Base-by-base conservation (phyloP, 2,329 filamentous ascomycete species). In the Lomentospora prolificans region DNA sequence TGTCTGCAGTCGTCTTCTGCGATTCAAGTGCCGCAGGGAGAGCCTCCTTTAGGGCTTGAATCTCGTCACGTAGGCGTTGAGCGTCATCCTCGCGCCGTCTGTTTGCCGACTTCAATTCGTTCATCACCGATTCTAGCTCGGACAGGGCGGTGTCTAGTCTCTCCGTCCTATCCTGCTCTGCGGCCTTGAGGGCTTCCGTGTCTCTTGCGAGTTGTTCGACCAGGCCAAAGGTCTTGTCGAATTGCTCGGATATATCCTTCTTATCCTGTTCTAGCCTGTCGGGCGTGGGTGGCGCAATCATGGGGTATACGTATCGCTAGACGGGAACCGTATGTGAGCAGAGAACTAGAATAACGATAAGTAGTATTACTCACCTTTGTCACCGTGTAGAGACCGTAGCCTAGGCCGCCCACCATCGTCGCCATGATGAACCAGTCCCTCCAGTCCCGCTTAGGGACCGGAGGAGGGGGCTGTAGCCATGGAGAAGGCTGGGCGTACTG, bases 361-460 rank as follows among this genome's bases (percentile, higher is more conserved):
- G 6, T 6, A 17, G 9, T 14, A 36, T 17, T 22, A 28, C 67
- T 36, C 74, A 90, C 87, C 81, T 95, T 95, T 58, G 90, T 89
- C 14, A 96, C 80, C 61, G 86, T 82, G 67, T 94, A 99, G 22
- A 96, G 72, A 0, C 91, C 92, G 65, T 96, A 97, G 39, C 90
- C 81, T 19, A 96, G 85, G 51, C 91, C 90, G 57, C 90, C 87
- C 60, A 95, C 86, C 10, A 97, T 89, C 0, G 94, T 99, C 6
- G 94, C 94, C 90, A 97, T 96, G 70, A 99, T 97, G 72, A 99
- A 99, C 88, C 90, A 97, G 68, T 99, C 94, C 59, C 95, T 82
- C 94, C 94, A 99, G 72, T 99, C 94, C 65, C 94, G 79, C 67
- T 84, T 85, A 3, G 90, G 90, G 84, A 72, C 56, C 1, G 78